A percentile compares a stretch with the other conserved stretches of the same genome.
Conservation (phyloP, 2,329 filamentous ascomycete species). For the Botrytis medusae region DNA sequence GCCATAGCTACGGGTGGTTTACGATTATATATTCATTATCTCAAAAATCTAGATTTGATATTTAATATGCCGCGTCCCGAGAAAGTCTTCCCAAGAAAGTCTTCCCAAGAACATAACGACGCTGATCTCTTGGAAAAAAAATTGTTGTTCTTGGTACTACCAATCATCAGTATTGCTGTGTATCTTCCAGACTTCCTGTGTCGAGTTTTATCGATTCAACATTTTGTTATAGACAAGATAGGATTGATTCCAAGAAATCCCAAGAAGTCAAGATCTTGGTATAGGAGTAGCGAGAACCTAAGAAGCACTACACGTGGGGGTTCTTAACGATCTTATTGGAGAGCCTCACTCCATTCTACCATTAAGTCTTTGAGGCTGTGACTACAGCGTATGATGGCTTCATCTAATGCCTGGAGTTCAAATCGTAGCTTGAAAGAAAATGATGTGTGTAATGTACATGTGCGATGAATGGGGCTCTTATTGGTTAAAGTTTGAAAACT, state of each 20-base stretch:
- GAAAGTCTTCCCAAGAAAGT: background rate
- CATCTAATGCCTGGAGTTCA: background rate
- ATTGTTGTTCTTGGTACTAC: slow-evolving; percentile 5
- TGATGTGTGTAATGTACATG: background rate
- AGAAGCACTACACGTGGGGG: slow-evolving; percentile 8
- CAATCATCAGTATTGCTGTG: background rate
- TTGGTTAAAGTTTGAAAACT: background rate
- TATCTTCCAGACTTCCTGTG: background rate
- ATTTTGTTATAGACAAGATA: background rate
- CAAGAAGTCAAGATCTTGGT: slow-evolving; percentile 13
- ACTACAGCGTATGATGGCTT: background rate
- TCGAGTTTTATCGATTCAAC: background rate
- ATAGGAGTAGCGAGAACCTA: background rate
- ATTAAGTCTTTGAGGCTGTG: background rate
- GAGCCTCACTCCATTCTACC: background rate
- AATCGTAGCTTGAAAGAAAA: background rate
- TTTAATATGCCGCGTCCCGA: background rate
- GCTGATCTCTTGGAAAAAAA: background rate
- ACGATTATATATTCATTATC: background rate
- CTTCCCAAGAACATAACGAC: background rate
- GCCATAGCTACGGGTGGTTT: background rate
- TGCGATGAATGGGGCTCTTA: background rate
- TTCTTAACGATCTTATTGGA: background rate
- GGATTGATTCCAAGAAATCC: background rate
- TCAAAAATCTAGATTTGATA: background rate